A percentile compares a stretch with the other conserved stretches of the same genome.
phyloP scores from a whole-genome alignment of 257 asterid species.

The Capsicum chinense region DNA sequence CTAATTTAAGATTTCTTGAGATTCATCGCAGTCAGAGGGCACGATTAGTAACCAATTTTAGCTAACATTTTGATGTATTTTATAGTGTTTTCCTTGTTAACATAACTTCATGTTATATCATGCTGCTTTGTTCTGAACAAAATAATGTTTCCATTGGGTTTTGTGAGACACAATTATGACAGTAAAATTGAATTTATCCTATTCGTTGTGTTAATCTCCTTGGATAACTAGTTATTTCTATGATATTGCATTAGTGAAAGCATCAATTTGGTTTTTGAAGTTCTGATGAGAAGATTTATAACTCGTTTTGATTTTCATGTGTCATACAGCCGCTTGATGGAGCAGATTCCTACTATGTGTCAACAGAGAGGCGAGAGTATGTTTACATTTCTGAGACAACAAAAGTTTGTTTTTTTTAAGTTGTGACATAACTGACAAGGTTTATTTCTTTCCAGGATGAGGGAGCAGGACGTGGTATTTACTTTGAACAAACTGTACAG shows the following conservation, averaged over 20 bases:
- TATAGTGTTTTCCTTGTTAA: not conserved
- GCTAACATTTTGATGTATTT: constrained; percentile 21
- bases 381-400: not conserved
- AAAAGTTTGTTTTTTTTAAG: not conserved
- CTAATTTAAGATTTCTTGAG: constrained; percentile 24
- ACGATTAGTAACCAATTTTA: constrained; percentile 27
- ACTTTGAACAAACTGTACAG: not conserved
- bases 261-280: constrained; percentile 5
- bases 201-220: not conserved
- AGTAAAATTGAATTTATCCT: not conserved
- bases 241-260: not conserved
- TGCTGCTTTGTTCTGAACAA: not conserved
- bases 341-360: not conserved
- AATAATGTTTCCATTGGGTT: not conserved
- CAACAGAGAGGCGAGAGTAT: constrained; percentile 22
- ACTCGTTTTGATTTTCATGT: constrained; percentile 10
- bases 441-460: constrained; percentile 3
- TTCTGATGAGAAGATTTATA: not conserved
- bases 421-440: not conserved
- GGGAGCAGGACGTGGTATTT: not conserved
- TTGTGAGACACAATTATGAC: not conserved
- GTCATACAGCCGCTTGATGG: constrained; percentile 1
- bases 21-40: not conserved
- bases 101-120: not conserved
- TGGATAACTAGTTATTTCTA: not conserved